phyloP scores from a whole-genome alignment of 305 asterid genomes.

The Solanum hybrid region DNA sequence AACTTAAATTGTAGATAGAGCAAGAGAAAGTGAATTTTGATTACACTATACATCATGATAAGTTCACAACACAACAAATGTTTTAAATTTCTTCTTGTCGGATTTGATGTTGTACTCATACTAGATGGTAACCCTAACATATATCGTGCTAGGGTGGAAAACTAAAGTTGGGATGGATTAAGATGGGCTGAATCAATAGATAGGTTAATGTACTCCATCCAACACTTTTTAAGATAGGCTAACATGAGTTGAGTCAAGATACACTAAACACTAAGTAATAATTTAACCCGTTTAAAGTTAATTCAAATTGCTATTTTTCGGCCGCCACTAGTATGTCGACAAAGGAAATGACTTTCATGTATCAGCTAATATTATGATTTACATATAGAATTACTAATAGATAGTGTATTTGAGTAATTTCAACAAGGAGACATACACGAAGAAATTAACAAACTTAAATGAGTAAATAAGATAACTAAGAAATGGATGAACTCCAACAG shows the following conservation, averaged over 20 bases:
- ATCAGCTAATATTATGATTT: neutral
- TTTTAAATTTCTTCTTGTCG: neutral
- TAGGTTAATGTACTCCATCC: neutral
- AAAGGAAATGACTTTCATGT: neutral
- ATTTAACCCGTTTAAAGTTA: neutral
- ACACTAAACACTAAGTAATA: too few species aligned
- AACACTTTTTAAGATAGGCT: neutral
- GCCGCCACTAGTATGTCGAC: neutral
- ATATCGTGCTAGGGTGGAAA: neutral
- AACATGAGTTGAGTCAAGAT: too few species aligned
- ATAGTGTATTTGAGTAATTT: neutral
- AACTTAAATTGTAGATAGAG: too few species aligned
- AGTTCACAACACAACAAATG: neutral
- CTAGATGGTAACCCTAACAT: neutral
- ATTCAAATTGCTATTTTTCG: neutral
- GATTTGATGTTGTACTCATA: neutral
- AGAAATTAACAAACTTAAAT: neutral
- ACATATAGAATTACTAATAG: neutral
- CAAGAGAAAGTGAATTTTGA: neutral
- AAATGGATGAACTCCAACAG: neutral
- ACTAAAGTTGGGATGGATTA: neutral
- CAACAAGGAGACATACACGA: neutral
- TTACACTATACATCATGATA: neutral
- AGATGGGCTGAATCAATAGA: neutral
- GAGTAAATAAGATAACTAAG: neutral